Percentiles rank a stretch among this genome's conserved stretches.
Evolutionary conservation across 352 stramenopile genomes (phyloP).

Genomic region (Globisporangium paddicum): DNA sequence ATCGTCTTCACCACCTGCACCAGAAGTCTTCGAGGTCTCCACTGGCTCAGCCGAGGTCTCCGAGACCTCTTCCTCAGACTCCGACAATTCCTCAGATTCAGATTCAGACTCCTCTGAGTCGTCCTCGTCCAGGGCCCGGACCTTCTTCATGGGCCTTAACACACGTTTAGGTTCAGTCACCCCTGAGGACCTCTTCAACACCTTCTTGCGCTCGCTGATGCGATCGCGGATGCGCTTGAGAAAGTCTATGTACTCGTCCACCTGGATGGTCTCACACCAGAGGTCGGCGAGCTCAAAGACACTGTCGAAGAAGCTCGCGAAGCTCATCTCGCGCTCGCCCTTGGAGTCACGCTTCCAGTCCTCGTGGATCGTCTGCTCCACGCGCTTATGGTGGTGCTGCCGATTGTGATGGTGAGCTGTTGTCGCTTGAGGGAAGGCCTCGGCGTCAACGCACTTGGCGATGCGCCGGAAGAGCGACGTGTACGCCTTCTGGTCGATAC

Average conservation of each 20-base stretch:
- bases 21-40: neutral
- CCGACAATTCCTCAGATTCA: slow-evolving; percentile 2
- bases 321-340: slow-evolving; percentile 50
- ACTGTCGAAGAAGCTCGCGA: slow-evolving; percentile 66
- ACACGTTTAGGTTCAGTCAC: no score
- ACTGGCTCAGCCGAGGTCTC: neutral
- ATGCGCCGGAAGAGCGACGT: slow-evolving; percentile 51
- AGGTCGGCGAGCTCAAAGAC: slow-evolving; percentile 70
- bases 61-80: neutral
- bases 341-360: slow-evolving; percentile 66
- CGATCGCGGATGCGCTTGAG: slow-evolving; percentile 30
- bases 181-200: neutral
- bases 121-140: slow-evolving; percentile 46
- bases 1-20: neutral
- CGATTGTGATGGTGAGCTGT: neutral
- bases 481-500: slow-evolving; percentile 55
- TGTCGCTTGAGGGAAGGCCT: slow-evolving; percentile 18
- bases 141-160: slow-evolving; percentile 37
- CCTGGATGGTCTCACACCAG: slow-evolving; percentile 72
- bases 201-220: slow-evolving; percentile 28
- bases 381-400: slow-evolving; percentile 17
- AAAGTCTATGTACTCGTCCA: slow-evolving; percentile 58
- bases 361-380: slow-evolving; percentile 48
- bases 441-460: slow-evolving; percentile 43
- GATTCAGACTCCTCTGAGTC: slow-evolving; percentile 26